A percentile compares a stretch with the other conserved stretches of the same genome.
phyloP scores from a whole-genome alignment of 345 rosid species.

The Eucalyptus tenuipes region DNA sequence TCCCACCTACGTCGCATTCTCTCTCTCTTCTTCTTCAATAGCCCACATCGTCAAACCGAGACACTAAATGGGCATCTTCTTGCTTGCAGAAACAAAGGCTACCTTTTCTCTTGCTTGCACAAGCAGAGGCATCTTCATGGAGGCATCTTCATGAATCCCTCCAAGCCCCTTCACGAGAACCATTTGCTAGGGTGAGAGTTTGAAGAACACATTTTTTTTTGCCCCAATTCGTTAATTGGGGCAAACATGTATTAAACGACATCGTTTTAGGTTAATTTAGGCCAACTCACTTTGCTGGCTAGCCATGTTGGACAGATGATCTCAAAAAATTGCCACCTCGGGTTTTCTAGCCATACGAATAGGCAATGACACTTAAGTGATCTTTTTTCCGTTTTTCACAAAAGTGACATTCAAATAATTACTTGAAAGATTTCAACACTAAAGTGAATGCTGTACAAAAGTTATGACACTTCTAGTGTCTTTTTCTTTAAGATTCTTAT shows the following conservation, averaged over 20 bases:
- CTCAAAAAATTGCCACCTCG: neutral
- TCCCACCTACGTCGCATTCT: neutral
- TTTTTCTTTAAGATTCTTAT: neutral
- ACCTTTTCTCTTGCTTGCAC: conserved; percentile 14
- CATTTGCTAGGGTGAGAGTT: neutral
- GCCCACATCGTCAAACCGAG: conserved; percentile 46
- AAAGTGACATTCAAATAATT: neutral
- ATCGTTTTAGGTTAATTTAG: neutral
- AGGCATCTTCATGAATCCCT: conserved; percentile 53
- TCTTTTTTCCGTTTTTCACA: neutral
- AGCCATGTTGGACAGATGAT: neutral
- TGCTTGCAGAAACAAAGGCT: conserved; percentile 5
- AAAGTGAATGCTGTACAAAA: neutral
- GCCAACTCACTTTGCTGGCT: neutral
- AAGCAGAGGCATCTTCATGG: neutral
- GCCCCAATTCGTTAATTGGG: neutral
- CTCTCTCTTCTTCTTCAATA: conserved; percentile 4
- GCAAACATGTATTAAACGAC: neutral
- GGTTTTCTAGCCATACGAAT: neutral
- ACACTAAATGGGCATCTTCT: conserved; percentile 20
- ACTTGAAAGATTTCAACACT: neutral
- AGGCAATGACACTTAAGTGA: neutral
- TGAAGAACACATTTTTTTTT: neutral
- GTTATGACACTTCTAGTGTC: neutral
- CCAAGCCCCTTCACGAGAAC: conserved; percentile 46